Conservation (phyloP, 2,329 filamentous ascomycete species). For the Decorospora gaudefroyi region DNA sequence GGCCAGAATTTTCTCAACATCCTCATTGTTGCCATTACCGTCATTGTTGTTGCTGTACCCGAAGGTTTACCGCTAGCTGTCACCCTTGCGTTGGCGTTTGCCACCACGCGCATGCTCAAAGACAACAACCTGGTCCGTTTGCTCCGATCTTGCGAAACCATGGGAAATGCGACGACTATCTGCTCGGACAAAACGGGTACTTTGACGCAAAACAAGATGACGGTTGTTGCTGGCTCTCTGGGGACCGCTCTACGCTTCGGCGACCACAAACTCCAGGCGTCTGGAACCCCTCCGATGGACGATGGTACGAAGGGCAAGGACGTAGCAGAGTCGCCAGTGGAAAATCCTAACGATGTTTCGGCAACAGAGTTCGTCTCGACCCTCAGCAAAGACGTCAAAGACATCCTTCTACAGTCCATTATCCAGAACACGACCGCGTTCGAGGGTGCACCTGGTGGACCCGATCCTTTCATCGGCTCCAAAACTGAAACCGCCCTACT, state of each 20-base stretch:
- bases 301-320: conserved; percentile 43
- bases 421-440: conserved; percentile 50
- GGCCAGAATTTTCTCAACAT: conserved; percentile 71
- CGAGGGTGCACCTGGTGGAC: conserved; percentile 48
- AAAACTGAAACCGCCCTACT: conserved; percentile 78
- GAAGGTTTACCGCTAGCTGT: conserved; percentile 70
- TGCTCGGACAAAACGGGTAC: conserved; percentile 66
- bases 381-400: conserved; percentile 58
- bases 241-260: conserved; percentile 63
- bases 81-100: conserved; percentile 69
- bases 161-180: conserved; percentile 74
- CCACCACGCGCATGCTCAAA: conserved; percentile 69
- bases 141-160: conserved; percentile 69
- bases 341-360: conserved; percentile 55
- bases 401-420: conserved; percentile 62
- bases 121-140: conserved; percentile 73
- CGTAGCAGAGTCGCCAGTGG: conserved; percentile 40
- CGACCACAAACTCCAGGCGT: conserved; percentile 46
- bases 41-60: conserved; percentile 70
- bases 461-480: conserved; percentile 68
- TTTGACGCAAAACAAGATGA: conserved; percentile 53
- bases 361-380: conserved; percentile 59
- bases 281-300: conserved; percentile 25
- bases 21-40: conserved; percentile 67
- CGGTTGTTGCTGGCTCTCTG: conserved; percentile 72